These are phyloP conservation scores for Myxozyma geophila DNA, from an alignment of 805 yeast genomes.

Conservation along the genomic window DNA sequence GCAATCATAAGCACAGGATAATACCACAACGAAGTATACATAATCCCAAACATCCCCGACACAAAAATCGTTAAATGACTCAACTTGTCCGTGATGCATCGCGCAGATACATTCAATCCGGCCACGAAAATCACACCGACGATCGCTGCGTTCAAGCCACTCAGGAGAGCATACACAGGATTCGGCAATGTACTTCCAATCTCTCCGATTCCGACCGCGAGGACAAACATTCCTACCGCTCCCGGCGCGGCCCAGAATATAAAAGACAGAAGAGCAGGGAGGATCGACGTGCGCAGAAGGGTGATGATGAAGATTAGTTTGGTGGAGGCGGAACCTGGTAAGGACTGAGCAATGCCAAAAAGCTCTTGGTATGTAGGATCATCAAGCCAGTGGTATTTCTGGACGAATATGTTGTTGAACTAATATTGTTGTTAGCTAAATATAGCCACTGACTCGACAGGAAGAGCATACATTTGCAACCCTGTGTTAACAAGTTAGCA, in stretches of 20 bases:
- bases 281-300: slow-evolving; percentile 25
- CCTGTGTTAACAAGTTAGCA: neutral
- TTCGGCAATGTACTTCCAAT: slow-evolving; percentile 24
- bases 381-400: slow-evolving; percentile 30
- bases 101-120: slow-evolving; percentile 25
- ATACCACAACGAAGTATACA: slow-evolving; percentile 32
- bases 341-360: slow-evolving; percentile 30
- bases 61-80: slow-evolving; percentile 25
- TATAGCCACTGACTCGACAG: neutral
- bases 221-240: slow-evolving; percentile 30
- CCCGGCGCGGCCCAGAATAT: slow-evolving; percentile 34
- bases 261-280: slow-evolving; percentile 31
- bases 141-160: slow-evolving; percentile 32
- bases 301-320: slow-evolving; percentile 32
- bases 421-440: neutral
- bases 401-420: slow-evolving; percentile 29
- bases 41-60: slow-evolving; percentile 28
- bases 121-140: slow-evolving; percentile 35
- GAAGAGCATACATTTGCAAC: slow-evolving; percentile 7
- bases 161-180: slow-evolving; percentile 31
- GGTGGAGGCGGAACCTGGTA: slow-evolving; percentile 36
- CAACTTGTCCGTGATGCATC: slow-evolving; percentile 31
- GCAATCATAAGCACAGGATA: slow-evolving; percentile 33
- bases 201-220: slow-evolving; percentile 34
- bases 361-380: slow-evolving; percentile 32